phyloP scores from a whole-genome alignment of 805 yeast species.

The Lachancea nothofagi region DNA sequence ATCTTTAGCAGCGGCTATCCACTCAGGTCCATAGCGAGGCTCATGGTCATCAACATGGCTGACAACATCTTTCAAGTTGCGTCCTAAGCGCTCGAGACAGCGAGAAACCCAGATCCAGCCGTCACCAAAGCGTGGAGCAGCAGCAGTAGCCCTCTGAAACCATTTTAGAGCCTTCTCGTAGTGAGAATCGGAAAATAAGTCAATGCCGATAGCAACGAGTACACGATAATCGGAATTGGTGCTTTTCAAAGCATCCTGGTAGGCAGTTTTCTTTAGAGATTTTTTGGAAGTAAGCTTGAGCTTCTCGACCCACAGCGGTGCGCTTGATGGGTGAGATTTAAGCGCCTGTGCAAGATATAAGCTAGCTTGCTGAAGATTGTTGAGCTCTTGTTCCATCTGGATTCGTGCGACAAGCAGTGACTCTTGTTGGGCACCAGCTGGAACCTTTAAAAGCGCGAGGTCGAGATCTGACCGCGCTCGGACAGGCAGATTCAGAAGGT shows the following conservation, averaged over 20 bases:
- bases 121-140: conserved; percentile 63
- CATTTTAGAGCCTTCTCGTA: conserved; percentile 60
- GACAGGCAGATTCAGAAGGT: conserved; percentile 37
- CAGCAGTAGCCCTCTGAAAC: conserved; percentile 62
- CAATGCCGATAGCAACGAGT: conserved; percentile 57
- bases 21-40: conserved; percentile 57
- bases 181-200: conserved; percentile 63
- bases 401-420: conserved; percentile 55
- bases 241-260: conserved; percentile 63
- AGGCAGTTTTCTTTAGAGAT: conserved; percentile 50
- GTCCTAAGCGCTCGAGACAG: conserved; percentile 39
- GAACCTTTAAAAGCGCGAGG: conserved; percentile 50
- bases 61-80: conserved; percentile 36
- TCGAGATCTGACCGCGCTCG: conserved; percentile 72
- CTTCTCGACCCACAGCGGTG: conserved; percentile 61
- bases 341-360: conserved; percentile 54
- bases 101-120: conserved; percentile 63
- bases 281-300: conserved; percentile 41
- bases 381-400: conserved; percentile 47
- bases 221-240: conserved; percentile 59
- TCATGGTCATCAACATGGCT: conserved; percentile 39
- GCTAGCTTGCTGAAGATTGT: conserved; percentile 48
- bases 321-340: conserved; percentile 50
- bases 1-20: conserved; percentile 51
- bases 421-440: conserved; percentile 38